Evolutionary conservation across 805 yeast species (phyloP), one percentile per base, ranked within the genome.

Genomic region (Pichia eremophila): DNA sequence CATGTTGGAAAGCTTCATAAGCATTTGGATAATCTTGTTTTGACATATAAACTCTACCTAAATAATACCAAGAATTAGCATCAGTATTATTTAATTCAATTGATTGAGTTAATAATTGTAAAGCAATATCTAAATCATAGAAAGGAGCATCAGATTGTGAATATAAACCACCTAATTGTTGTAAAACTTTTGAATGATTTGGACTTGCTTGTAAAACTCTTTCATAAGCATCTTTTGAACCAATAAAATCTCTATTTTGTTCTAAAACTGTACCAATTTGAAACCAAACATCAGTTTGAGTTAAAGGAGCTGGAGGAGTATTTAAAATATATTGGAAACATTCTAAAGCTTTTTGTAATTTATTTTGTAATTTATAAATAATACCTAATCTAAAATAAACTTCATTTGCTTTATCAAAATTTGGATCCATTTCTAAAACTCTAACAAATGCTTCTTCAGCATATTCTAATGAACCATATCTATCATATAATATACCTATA

Each of bases 401-500:
- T 63, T 93, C 99, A 60, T 87, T 85, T 27, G 96, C 91, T 69
- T 93, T 93, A 59, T 93, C 98, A 58, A 93, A 91, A 62, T 87
- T 82, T 43, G 97, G 95, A 66, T 93, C 98, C 73, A 93, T 78
- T 63, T 90, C 96, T 64, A 93, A 72, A 12, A 93, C 99, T 57
- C 95, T 81, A 39, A 95, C 95, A 69, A 93, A 91, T 5, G 99
- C 98, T 66, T 93, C 99, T 65, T 93, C 99, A 4, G 99, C 99
- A 60, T 91, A 93, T 68, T 91, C 98, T 54, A 91, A 70, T 6
- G 95, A 85, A 28, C 98, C 99, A 64, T 93, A 93, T 46, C 99
- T 74, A 66, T 93, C 99, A 65, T 93, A 93, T 51, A 93, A 73
- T 50, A 93, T 93, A 35, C 99, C 99, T 54, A 93, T 91, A 0